Base-by-base conservation (phyloP, 805 yeast species). In the Kodamaea nitidulidarum region DNA sequence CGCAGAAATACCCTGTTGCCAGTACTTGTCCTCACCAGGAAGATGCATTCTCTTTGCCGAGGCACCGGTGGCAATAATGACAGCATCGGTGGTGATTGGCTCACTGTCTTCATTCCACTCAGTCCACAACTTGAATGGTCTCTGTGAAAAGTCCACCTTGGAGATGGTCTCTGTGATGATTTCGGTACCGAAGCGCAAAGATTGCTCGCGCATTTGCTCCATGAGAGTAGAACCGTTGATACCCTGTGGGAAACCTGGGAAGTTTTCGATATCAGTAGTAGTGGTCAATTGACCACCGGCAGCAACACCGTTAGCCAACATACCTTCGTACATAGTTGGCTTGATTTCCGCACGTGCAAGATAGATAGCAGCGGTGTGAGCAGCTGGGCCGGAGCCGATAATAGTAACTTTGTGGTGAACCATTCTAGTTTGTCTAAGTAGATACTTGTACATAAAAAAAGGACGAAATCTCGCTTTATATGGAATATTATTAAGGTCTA, bases 281-380 rank as follows among this genome's bases (percentile, higher is more conserved):
- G 99, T 93, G 49, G 99, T 93, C 55, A 93, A 76, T 70, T 93
- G 99, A 45, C 98, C 98, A 55, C 98, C 98, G 18, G 98, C 96
- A 39, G 98, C 98, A 52, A 91, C 77, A 52, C 98, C 98, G 66
- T 93, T 93, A 49, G 98, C 98, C 60, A 84, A 71, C 84, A 91
- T 73, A 56, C 98, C 98, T 70, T 93, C 98, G 68, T 88, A 93
- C 53, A 93, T 65, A 21, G 85, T 81, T 16, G 98, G 97, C 66
- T 84, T 81, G 59, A 88, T 79, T 73, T 93, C 98, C 31, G 98
- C 98, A 67, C 98, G 83, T 21, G 98, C 83, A 40, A 93, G 73
- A 66, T 93, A 93, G 63, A 93, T 87, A 49, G 98, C 98, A 37
- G 98, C 98, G 32, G 98, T 93, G 75, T 93, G 96, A 40, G 97